phyloP scores from a whole-genome alignment of 805 yeast genomes.

The Yamadazyma phyllophila region DNA sequence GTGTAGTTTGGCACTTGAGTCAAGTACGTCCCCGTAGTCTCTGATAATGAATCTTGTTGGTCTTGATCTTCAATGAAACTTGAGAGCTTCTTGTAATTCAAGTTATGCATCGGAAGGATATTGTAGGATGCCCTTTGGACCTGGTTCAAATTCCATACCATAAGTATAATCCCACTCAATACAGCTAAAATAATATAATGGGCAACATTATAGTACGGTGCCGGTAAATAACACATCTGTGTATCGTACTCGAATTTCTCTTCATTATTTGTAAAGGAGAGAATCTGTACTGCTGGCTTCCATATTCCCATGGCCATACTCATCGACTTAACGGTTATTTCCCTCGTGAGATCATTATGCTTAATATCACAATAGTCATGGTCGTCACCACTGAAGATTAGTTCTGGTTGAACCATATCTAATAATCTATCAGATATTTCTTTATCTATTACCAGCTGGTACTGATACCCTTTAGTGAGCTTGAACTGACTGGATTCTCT shows the following conservation, averaged over 20 bases:
- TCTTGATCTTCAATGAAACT: slow-evolving; percentile 33
- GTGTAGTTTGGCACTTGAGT: neutral
- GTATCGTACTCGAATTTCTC: slow-evolving; percentile 27
- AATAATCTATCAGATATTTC: slow-evolving; percentile 60
- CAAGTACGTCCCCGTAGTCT: neutral
- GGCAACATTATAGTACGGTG: slow-evolving; percentile 43
- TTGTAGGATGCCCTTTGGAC: slow-evolving; percentile 23
- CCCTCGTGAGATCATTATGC: slow-evolving; percentile 50
- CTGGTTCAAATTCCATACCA: slow-evolving; percentile 27
- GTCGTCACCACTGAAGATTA: slow-evolving; percentile 90
- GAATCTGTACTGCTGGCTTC: slow-evolving; percentile 81
- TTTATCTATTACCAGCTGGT: slow-evolving; percentile 80
- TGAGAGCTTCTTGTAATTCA: slow-evolving; percentile 24
- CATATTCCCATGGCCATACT: slow-evolving; percentile 92
- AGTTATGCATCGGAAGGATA: slow-evolving; percentile 20
- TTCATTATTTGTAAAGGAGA: slow-evolving; percentile 48
- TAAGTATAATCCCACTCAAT: slow-evolving; percentile 24
- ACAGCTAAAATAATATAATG: slow-evolving; percentile 38
- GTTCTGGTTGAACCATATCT: slow-evolving; percentile 56
- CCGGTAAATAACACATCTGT: slow-evolving; percentile 44
- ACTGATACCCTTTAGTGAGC: slow-evolving; percentile 71
- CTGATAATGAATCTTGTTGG: slow-evolving; percentile 8
- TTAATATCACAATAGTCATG: slow-evolving; percentile 88
- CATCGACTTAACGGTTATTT: slow-evolving; percentile 82
- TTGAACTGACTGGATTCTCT: slow-evolving; percentile 66